Evolutionary conservation across 306 rosid species (phyloP).

Genomic region (Prunus padus): DNA sequence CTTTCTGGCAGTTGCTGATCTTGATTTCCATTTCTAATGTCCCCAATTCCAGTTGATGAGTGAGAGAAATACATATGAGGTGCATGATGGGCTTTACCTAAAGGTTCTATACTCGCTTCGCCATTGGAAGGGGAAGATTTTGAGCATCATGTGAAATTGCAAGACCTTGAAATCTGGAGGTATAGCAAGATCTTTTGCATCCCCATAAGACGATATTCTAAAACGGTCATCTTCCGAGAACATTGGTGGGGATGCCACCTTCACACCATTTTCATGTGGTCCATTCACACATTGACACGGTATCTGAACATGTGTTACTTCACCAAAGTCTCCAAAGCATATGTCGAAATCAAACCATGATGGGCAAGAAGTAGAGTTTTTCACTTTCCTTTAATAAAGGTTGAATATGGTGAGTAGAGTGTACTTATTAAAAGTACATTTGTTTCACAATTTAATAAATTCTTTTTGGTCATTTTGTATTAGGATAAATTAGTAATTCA

Average conservation of each 20-base stretch:
- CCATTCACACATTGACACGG: conserved; percentile 14
- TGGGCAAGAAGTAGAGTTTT: conserved; percentile 85
- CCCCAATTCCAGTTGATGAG: no score
- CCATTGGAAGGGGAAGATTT: conserved; percentile 18
- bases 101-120: conserved; percentile 21
- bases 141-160: background rate
- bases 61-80: conserved; percentile 6
- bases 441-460: no score
- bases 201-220: conserved; percentile 35
- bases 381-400: no score
- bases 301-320: conserved; percentile 18
- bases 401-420: no score
- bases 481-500: no score
- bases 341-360: conserved; percentile 87
- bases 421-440: no score
- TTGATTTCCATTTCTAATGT: no score
- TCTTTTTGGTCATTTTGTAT: no score
- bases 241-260: conserved; percentile 10
- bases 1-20: no score
- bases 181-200: conserved; percentile 41
- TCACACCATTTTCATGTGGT: conserved; percentile 12
- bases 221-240: conserved; percentile 21
- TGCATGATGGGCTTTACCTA: conserved; percentile 18
- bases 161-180: conserved; percentile 30
- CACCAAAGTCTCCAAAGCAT: conserved; percentile 86